Conservation (phyloP, 192 early-diverging fungal species). For the Coemansia furcata region DNA sequence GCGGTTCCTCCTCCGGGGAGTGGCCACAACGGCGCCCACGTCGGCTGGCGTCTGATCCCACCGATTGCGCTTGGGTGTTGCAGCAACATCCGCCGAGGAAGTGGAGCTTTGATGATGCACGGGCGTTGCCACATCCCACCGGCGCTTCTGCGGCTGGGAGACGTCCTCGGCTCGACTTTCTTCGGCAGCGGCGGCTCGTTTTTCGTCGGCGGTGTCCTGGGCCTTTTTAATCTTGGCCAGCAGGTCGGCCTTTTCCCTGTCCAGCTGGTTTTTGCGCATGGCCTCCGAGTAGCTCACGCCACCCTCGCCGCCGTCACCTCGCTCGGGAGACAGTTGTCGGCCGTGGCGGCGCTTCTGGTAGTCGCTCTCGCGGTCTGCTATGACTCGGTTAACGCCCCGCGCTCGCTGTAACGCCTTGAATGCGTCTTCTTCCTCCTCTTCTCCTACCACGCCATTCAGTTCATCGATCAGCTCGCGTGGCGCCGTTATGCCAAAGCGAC, state of each 20-base stretch:
- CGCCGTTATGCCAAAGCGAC: slow-evolving; percentile 66
- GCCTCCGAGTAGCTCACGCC: slow-evolving; percentile 79
- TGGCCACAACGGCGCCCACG: slow-evolving; percentile 25
- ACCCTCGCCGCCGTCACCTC: slow-evolving; percentile 59
- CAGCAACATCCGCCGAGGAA: not conserved
- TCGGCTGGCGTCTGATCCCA: slow-evolving; percentile 74
- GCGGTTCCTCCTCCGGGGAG: slow-evolving; percentile 38
- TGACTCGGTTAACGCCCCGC: slow-evolving; percentile 52
- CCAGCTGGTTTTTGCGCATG: slow-evolving; percentile 82
- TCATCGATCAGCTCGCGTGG: slow-evolving; percentile 78
- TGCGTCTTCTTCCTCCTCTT: slow-evolving; percentile 59
- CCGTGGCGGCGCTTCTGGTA: slow-evolving; percentile 80
- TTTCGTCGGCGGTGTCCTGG: slow-evolving; percentile 38
- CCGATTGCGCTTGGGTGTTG: slow-evolving; percentile 54
- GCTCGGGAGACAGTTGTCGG: slow-evolving; percentile 78
- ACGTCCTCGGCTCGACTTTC: not conserved
- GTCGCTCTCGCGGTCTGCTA: slow-evolving; percentile 83
- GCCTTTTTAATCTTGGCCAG: slow-evolving; percentile 69
- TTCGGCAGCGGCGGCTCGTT: slow-evolving; percentile 40
- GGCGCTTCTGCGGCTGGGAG: slow-evolving; percentile 60
- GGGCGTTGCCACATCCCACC: slow-evolving; percentile 87
- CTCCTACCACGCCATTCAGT: slow-evolving; percentile 40
- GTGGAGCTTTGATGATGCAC: slow-evolving; percentile 17
- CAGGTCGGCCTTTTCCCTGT: slow-evolving; percentile 76
- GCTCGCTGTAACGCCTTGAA: slow-evolving; percentile 57